phyloP scores from a whole-genome alignment of 768 basidiomycete species.

The Rhodotorula toruloides region DNA sequence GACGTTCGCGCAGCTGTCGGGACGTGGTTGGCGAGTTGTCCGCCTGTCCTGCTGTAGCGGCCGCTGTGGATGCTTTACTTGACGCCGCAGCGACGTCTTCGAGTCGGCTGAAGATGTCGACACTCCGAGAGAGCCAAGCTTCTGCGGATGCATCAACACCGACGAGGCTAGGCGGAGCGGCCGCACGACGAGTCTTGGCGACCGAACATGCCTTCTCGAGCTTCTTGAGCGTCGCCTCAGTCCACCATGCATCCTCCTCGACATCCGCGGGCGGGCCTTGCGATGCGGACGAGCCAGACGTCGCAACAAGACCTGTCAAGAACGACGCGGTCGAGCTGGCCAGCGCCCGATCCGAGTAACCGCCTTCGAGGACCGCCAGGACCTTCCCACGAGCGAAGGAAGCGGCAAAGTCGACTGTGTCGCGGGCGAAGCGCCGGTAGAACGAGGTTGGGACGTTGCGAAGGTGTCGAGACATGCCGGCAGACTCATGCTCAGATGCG shows the following conservation, averaged over 20 bases:
- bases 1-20: conserved; percentile 25
- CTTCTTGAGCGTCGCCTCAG: conserved; percentile 4
- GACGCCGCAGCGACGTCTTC: background rate
- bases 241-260: background rate
- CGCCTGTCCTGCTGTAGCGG: background rate
- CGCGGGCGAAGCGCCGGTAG: conserved; percentile 73
- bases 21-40: background rate
- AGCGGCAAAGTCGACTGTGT: conserved; percentile 63
- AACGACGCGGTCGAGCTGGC: conserved; percentile 78
- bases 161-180: background rate
- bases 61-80: background rate
- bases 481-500: conserved; percentile 83
- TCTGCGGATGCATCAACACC: background rate
- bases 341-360: conserved; percentile 85
- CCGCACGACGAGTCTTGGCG: background rate
- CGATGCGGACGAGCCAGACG: background rate
- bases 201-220: conserved; percentile 10
- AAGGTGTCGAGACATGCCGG: conserved; percentile 83
- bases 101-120: conserved; percentile 25
- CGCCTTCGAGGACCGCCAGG: conserved; percentile 88
- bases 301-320: conserved; percentile 57
- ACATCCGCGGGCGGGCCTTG: background rate
- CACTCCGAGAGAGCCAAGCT: conserved; percentile 18
- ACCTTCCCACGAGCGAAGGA: conserved; percentile 62
- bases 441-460: conserved; percentile 84